phyloP scores from a whole-genome alignment of 192 early-diverging fungal genomes.

The Allomyces macrogynus region DNA sequence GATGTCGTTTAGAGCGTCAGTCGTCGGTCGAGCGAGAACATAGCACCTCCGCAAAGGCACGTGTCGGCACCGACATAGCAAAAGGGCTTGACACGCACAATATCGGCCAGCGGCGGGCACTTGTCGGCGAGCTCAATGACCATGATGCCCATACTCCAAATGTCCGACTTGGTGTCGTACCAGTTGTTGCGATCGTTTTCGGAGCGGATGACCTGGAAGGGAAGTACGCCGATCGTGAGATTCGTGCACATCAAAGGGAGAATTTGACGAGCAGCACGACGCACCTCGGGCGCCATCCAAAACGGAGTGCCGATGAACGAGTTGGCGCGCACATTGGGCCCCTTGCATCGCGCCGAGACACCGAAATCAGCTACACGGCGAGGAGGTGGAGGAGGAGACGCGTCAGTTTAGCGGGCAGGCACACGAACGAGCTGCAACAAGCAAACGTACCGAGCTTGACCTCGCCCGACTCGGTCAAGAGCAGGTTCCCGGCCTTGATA shows the following conservation, averaged over 20 bases:
- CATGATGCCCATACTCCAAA: slow-evolving; percentile 45
- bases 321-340: slow-evolving; percentile 16
- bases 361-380: slow-evolving; percentile 28
- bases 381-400: too few relatives aligned
- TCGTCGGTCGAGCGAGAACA: too few relatives aligned
- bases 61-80: too few relatives aligned
- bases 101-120: slow-evolving; percentile 39
- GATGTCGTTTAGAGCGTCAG: too few relatives aligned
- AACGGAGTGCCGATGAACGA: slow-evolving; percentile 47
- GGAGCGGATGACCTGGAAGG: background rate
- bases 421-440: too few relatives aligned
- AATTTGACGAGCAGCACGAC: slow-evolving; percentile 12
- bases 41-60: too few relatives aligned
- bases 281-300: slow-evolving; percentile 45
- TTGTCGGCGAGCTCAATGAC: slow-evolving; percentile 47
- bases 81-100: slow-evolving; percentile 2
- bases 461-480: slow-evolving; percentile 30
- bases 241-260: background rate
- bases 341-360: slow-evolving; percentile 33
- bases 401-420: too few relatives aligned
- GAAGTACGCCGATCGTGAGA: background rate
- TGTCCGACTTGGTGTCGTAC: slow-evolving; percentile 36
- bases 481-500: slow-evolving; percentile 40
- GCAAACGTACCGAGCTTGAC: slow-evolving; percentile 30
- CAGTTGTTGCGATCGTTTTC: slow-evolving; percentile 3